These are phyloP conservation scores for Periconia macrospinosa DNA, from an alignment of 2,329 filamentous ascomycete genomes.

Conservation along the genomic window DNA sequence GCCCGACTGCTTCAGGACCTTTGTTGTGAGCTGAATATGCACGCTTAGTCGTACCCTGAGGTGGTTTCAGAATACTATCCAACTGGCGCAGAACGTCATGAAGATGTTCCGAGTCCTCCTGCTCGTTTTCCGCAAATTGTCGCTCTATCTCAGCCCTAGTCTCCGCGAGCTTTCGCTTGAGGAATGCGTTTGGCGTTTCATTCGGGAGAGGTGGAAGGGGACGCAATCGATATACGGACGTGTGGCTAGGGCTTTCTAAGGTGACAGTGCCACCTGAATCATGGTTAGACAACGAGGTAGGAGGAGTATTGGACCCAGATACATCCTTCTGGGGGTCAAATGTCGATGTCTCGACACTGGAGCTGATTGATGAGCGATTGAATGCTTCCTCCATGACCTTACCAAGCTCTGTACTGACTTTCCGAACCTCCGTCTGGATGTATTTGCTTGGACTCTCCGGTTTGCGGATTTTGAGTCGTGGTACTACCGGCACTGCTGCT, in stretches of 20 bases:
- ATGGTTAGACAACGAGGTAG: constrained; percentile 51
- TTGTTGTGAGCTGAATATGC: constrained; percentile 49
- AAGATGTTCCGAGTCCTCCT: constrained; percentile 54
- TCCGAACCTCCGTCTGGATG: constrained; percentile 76
- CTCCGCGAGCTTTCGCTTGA: constrained; percentile 59
- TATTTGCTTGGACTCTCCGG: constrained; percentile 52
- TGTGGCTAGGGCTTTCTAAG: constrained; percentile 27
- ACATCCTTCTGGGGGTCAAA: constrained; percentile 42
- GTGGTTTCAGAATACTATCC: constrained; percentile 58
- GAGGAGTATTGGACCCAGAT: constrained; percentile 55
- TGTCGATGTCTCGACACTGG: constrained; percentile 51
- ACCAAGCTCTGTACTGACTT: constrained; percentile 82
- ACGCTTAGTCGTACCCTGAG: constrained; percentile 41
- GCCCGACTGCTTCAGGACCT: constrained; percentile 30
- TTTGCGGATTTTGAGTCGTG: constrained; percentile 39
- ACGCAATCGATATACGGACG: constrained; percentile 39
- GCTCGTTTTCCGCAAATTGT: constrained; percentile 48
- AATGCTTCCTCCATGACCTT: constrained; percentile 93
- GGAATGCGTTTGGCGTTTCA: constrained; percentile 55
- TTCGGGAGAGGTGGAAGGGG: constrained; percentile 50
- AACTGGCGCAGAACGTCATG: constrained; percentile 63
- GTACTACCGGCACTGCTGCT: constrained; percentile 22
- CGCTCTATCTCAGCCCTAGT: constrained; percentile 60
- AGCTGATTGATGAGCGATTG: constrained; percentile 65
- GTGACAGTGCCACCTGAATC: constrained; percentile 34